Conservation (phyloP, 1,284 basidiomycete species). For the Boletus semigastroideus region DNA sequence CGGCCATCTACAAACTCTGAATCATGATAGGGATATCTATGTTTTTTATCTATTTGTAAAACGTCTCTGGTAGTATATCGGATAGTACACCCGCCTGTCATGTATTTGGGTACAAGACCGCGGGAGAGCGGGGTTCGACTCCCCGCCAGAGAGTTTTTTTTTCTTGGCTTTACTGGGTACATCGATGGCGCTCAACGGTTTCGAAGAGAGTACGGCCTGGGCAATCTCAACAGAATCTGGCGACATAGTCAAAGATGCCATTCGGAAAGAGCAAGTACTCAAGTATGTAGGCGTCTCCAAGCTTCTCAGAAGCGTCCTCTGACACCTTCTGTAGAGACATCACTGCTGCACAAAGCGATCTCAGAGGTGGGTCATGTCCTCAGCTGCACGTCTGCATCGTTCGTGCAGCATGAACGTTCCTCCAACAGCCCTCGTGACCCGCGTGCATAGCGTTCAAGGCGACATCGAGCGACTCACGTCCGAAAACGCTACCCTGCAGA, state of each 20-base stretch:
- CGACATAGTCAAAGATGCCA: slow-evolving; percentile 70
- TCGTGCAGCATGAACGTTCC: slow-evolving; percentile 2
- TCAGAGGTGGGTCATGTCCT: slow-evolving; percentile 50
- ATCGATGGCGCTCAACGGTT: slow-evolving; percentile 47
- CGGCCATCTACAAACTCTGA: not conserved
- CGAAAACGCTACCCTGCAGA: slow-evolving; percentile 79
- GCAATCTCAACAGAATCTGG: slow-evolving; percentile 48
- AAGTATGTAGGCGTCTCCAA: slow-evolving; percentile 42
- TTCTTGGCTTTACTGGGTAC: not conserved
- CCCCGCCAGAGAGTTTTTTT: slow-evolving; percentile 41
- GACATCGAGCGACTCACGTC: slow-evolving; percentile 77
- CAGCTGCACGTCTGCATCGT: not conserved
- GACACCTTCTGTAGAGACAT: slow-evolving; percentile 55
- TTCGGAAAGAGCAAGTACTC: slow-evolving; percentile 66
- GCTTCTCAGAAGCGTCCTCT: not conserved
- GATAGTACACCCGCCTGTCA: slow-evolving; percentile 47
- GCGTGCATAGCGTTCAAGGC: slow-evolving; percentile 65
- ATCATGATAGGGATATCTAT: no score
- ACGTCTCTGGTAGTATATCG: slow-evolving; percentile 46
- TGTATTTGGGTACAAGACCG: slow-evolving; percentile 12
- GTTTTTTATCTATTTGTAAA: no score
- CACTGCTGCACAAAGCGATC: slow-evolving; percentile 66
- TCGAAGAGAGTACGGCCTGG: slow-evolving; percentile 65
- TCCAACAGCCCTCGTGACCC: slow-evolving; percentile 60
- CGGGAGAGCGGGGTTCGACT: slow-evolving; percentile 46